Conservation (phyloP, 495 filamentous ascomycete species). For the Diplogelasinospora grovesii region DNA sequence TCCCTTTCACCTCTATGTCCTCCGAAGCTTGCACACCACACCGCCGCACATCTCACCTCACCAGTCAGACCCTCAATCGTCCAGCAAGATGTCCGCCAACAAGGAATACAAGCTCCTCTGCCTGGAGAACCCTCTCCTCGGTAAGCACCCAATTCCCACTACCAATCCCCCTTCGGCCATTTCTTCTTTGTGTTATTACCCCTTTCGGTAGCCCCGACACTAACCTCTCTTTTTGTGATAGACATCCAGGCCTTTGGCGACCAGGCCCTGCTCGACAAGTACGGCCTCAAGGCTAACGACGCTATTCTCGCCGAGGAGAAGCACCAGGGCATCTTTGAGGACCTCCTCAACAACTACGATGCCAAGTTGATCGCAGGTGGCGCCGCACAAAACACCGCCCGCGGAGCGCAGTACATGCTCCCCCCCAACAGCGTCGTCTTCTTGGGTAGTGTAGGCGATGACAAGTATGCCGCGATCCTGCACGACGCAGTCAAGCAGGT, state of each 20-base stretch:
- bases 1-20: slow-evolving; percentile 12
- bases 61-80: slow-evolving; percentile 5
- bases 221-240: slow-evolving; percentile 24
- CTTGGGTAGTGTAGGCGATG: slow-evolving; percentile 85
- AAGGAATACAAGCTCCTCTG: slow-evolving; percentile 80
- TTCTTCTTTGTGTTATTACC: slow-evolving; percentile 1
- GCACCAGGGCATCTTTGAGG: slow-evolving; percentile 84
- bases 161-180: neutral
- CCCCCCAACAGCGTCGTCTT: slow-evolving; percentile 80
- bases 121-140: slow-evolving; percentile 93
- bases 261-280: slow-evolving; percentile 78
- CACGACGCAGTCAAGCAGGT: slow-evolving; percentile 68
- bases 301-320: slow-evolving; percentile 93
- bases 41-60: slow-evolving; percentile 5
- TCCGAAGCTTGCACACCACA: slow-evolving; percentile 12
- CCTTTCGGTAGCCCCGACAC: slow-evolving; percentile 1
- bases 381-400: slow-evolving; percentile 96
- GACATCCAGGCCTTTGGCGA: slow-evolving; percentile 89
- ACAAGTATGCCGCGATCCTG: slow-evolving; percentile 85
- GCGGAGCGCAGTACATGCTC: slow-evolving; percentile 94
- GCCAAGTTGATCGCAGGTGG: slow-evolving; percentile 94
- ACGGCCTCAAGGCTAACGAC: slow-evolving; percentile 89
- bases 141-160: slow-evolving; percentile 39
- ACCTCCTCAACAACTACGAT: slow-evolving; percentile 76
- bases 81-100: slow-evolving; percentile 56